Evolutionary conservation across 2,329 filamentous ascomycete genomes (phyloP), one percentile per base, ranked within the genome.

Genomic region (Neocucurbitaria cava): DNA sequence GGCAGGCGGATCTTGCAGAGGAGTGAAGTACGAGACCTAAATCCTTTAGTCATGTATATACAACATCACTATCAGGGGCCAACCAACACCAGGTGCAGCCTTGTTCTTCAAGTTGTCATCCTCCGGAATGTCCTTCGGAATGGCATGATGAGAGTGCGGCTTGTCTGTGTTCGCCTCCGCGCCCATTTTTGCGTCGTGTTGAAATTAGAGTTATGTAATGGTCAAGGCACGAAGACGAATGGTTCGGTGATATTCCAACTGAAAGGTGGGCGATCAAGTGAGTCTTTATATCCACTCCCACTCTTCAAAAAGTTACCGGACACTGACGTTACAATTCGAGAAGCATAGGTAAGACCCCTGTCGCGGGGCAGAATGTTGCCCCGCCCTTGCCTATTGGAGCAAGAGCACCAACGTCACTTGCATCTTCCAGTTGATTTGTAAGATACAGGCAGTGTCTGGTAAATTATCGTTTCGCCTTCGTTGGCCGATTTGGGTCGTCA

Each of bases 11-110:
- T 75, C 66, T 64, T 82, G 80, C 2, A 66, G 62, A 11, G 80
- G 80, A 3, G 80, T 82, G 66, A 79, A 82, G 69, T 80, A 82
- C 9, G 79, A 70, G 40, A 75, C 65, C 75, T 78, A 39, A 6
- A 28, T 15, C 2, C 42, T 70, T 28, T 67, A 58, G 11, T 44
- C 8, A n/a, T 3, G 2, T 30, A 1, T 8, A 5, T 5, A 5
- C 17, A 10, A 8, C 5, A 3, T 21, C 11, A 11, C 10, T 39
- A 21, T 21, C 21, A 21, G 9, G 20, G 18, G 9, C 15, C 15
- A 24, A 62, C 71, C 44, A 69, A 80, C 76, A 26, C 77, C 78
- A 21, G 73, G 68, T 5, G 79, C 78, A 17, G 78, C 66, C 45
- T 71, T 73, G 67, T 82, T 82, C 40, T 70, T 64, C 51, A 76